Conservation (phyloP, 106 monocot species). For the Chionographis japonica region DNA sequence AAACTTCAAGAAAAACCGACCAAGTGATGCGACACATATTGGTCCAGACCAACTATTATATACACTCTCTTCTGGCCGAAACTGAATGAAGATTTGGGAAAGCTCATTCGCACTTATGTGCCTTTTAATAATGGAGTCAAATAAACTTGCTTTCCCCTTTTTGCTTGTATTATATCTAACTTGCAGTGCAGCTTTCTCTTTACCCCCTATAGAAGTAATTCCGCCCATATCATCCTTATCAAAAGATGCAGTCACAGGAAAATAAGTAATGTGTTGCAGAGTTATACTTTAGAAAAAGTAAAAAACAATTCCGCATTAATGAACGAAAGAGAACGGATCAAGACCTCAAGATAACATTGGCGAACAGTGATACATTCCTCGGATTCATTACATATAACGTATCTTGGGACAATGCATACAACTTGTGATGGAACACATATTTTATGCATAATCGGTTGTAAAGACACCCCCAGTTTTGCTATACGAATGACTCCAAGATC, state of each 20-base stretch:
- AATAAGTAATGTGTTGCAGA: not conserved
- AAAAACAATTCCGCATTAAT: too few species aligned
- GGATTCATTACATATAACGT: slow-evolving; percentile 72
- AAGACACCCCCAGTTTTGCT: slow-evolving; percentile 56
- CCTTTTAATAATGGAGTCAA: slow-evolving; percentile 52
- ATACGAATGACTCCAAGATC: slow-evolving; percentile 23
- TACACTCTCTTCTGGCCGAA: slow-evolving; percentile 43
- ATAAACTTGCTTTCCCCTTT: slow-evolving; percentile 29
- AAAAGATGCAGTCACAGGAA: slow-evolving; percentile 7
- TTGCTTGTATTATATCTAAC: slow-evolving; percentile 22
- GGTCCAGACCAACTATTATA: slow-evolving; percentile 76
- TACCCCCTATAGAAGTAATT: slow-evolving; percentile 32
- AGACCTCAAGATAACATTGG: slow-evolving; percentile 72
- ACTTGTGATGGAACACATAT: slow-evolving; percentile 44
- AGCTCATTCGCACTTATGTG: slow-evolving; percentile 45
- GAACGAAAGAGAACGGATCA: slow-evolving; percentile 2
- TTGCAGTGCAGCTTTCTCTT: slow-evolving; percentile 31
- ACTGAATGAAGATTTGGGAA: slow-evolving; percentile 58
- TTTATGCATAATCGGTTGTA: slow-evolving; percentile 32
- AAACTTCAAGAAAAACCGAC: slow-evolving; percentile 86
- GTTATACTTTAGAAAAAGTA: too few species aligned
- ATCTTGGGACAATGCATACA: slow-evolving; percentile 64
- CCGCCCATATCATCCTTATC: slow-evolving; percentile 41
- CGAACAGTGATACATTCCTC: slow-evolving; percentile 40
- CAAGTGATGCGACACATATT: slow-evolving; percentile 79